phyloP scores from a whole-genome alignment of 176 grass and related monocot species.

The Rhynchospora tenuis region DNA sequence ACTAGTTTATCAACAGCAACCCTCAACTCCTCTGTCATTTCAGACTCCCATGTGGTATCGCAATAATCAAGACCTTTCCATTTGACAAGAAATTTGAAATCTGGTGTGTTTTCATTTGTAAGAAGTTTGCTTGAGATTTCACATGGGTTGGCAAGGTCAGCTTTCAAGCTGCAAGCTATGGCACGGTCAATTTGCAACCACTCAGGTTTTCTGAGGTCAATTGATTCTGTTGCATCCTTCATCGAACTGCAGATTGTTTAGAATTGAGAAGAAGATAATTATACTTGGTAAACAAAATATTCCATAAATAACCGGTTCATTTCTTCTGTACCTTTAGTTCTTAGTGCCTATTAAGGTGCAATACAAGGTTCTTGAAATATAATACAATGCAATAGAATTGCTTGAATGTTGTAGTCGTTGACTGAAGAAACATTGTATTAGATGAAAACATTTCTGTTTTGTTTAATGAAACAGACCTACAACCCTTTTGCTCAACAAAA shows the following conservation, averaged over 20 bases:
- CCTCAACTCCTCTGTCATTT: constrained; percentile 32
- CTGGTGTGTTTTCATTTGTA: constrained; percentile 22
- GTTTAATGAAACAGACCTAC: too few relatives aligned
- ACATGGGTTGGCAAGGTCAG: constrained; percentile 26
- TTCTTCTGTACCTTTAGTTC: background rate
- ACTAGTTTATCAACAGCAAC: constrained; percentile 34
- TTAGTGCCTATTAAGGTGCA: background rate
- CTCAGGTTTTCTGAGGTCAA: constrained; percentile 50
- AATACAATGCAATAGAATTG: background rate
- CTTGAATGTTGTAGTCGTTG: background rate
- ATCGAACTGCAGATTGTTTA: constrained; percentile 23
- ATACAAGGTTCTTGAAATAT: background rate
- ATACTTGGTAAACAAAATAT: background rate
- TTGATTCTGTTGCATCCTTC: constrained; percentile 21
- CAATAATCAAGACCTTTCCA: constrained; percentile 71
- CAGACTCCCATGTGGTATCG: constrained; percentile 57
- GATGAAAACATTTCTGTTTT: too few relatives aligned
- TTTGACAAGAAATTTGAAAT: constrained; percentile 57
- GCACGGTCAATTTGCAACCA: constrained; percentile 63
- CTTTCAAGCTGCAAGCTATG: constrained; percentile 44
- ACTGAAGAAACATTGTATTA: too few relatives aligned
- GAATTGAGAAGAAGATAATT: background rate
- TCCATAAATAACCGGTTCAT: background rate
- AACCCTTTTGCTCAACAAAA: too few relatives aligned
- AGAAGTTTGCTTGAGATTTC: constrained; percentile 35